phyloP scores from a whole-genome alignment of 129 eudicot genomes.

The Heracleum sosnowskyi region DNA sequence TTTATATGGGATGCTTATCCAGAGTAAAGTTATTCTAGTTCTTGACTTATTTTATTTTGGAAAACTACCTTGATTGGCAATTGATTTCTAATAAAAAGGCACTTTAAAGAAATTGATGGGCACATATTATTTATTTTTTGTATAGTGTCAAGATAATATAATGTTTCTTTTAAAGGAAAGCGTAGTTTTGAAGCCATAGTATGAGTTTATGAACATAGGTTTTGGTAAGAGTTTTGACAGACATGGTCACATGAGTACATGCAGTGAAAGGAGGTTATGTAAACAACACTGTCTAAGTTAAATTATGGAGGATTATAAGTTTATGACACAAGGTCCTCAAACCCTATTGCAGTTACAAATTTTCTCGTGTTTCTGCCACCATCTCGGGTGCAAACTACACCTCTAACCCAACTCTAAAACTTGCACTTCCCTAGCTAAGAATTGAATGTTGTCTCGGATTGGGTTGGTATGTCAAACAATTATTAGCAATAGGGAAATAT shows the following conservation, averaged over 20 bases:
- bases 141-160: neutral
- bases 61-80: neutral
- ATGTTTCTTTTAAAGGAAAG: neutral
- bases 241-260: neutral
- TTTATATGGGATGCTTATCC: slow-evolving; percentile 2
- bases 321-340: neutral
- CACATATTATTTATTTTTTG: neutral
- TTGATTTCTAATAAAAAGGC: neutral
- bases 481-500: neutral
- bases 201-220: neutral
- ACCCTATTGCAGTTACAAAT: neutral
- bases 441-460: neutral
- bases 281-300: neutral
- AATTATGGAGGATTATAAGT: neutral
- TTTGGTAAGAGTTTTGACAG: neutral
- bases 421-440: neutral
- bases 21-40: neutral
- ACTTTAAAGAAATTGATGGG: neutral
- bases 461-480: neutral
- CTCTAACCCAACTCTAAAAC: too few species aligned
- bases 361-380: neutral
- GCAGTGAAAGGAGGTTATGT: neutral
- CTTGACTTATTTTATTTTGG: neutral
- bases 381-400: neutral
- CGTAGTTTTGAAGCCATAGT: slow-evolving; percentile 4